Evolutionary conservation across 169 alveolate species (phyloP), one percentile per base, ranked within the genome.

Genomic region (Plasmodium ovale): DNA sequence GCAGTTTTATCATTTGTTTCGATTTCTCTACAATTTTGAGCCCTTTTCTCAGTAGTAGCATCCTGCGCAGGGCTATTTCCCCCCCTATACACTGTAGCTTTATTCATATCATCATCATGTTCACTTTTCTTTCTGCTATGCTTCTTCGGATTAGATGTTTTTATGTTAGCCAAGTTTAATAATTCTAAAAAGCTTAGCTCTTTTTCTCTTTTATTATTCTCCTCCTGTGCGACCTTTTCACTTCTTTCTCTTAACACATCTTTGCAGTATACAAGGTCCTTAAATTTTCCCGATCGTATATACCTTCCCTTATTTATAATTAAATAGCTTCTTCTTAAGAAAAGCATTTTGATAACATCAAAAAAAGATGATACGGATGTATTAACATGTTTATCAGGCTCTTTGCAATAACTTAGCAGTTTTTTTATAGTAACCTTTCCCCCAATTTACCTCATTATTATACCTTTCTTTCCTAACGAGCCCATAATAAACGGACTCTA

Each of bases 261-360:
- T 64, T 82, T 29, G 51, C 25, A 65, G 53, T 31, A 23, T 51
- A 74, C 19, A 0, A 54, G 16, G 25, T 82, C 84, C 9, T 64
- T 65, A 82, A 59, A 82, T 67, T 82, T 82, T 0, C 90, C 90
- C 3, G 71, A 35, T 59, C 90, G 64, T 65, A 82, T 82, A 59
- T 59, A 65, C 33, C 51, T 82, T 21, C 19, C 42, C 29, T 16
- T 14, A 37, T 59, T 39, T 53, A 60, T 23, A 27, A n/a, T 21
- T 58, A 73, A 73, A 12, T 12, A 27, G 27, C 53, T 16, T 73
- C 21, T 73, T n/a, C 6, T 64, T 14, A n/a, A n/a, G n/a, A n/a
- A n/a, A n/a, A n/a, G n/a, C n/a, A n/a, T n/a, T n/a, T n/a, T n/a
- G n/a, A n/a, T n/a, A n/a, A n/a, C n/a, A n/a, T n/a, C n/a, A n/a